Conservation (phyloP, 257 asterid species). For the Penstemon eatonii region DNA sequence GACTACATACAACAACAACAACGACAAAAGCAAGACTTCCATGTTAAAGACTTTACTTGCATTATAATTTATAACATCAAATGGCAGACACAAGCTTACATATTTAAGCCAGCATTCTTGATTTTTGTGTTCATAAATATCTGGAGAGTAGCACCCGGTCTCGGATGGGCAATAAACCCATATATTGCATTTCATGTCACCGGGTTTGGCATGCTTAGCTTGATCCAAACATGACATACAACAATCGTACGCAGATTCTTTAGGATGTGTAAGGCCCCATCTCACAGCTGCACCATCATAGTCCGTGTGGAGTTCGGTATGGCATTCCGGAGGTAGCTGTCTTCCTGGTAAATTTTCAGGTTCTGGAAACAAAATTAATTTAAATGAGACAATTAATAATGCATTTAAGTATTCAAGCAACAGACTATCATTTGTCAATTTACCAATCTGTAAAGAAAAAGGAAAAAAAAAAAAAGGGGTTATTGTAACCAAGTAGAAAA, state of each 20-base stretch:
- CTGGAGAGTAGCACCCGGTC: conserved; percentile 91
- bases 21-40: neutral
- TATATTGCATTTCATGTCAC: conserved; percentile 63
- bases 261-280: conserved; percentile 95
- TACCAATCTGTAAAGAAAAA: neutral
- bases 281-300: conserved; percentile 82
- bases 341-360: conserved; percentile 65
- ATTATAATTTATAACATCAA: neutral
- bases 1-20: conserved; percentile 52
- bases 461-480: neutral
- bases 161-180: conserved; percentile 95
- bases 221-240: conserved; percentile 89
- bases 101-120: conserved; percentile 95
- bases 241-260: conserved; percentile 93
- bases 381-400: conserved; percentile 6
- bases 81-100: conserved; percentile 43
- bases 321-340: conserved; percentile 83
- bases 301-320: conserved; percentile 77
- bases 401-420: neutral
- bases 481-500: neutral
- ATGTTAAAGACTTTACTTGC: neutral
- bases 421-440: neutral
- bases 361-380: conserved; percentile 42
- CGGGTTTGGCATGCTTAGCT: conserved; percentile 66
- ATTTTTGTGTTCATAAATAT: conserved; percentile 74